Percentiles rank a stretch among this genome's conserved stretches.
Evolutionary conservation across 2,329 filamentous ascomycete genomes (phyloP).

Genomic region (Penicillium brasilianum): DNA sequence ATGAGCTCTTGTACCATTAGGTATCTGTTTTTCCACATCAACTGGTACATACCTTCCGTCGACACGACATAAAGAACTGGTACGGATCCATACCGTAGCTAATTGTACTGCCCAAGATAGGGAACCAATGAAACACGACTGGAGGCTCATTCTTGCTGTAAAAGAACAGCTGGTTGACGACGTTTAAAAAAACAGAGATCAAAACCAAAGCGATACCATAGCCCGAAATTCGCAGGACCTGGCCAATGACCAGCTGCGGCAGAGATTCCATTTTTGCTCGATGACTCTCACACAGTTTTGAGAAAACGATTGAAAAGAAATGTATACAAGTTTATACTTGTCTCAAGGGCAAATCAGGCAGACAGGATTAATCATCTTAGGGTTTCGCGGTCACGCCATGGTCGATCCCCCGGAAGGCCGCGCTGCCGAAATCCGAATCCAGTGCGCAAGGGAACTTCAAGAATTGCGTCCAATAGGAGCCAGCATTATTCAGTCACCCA

Average conservation of each 20-base stretch:
- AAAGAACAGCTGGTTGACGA: constrained; percentile 74
- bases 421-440: constrained; percentile 13
- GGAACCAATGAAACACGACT: constrained; percentile 80
- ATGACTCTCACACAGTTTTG: background rate
- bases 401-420: constrained; percentile 19
- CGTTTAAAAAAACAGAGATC: constrained; percentile 71
- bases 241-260: constrained; percentile 19
- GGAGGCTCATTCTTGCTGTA: constrained; percentile 78
- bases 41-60: constrained; percentile 66
- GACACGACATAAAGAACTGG: constrained; percentile 75
- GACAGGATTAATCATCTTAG: constrained; percentile 28
- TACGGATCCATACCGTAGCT: constrained; percentile 65
- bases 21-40: too few species aligned
- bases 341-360: constrained; percentile 26
- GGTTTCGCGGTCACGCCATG: constrained; percentile 22
- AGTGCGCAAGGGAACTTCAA: background rate
- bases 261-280: constrained; percentile 23
- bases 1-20: too few species aligned
- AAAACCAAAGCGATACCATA: constrained; percentile 50
- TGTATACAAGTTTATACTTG: background rate
- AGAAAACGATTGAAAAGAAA: background rate
- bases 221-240: constrained; percentile 21
- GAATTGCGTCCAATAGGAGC: background rate
- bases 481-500: background rate
- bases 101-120: constrained; percentile 55